These are phyloP conservation scores for Pulveroboletus ravenelii DNA, from an alignment of 768 basidiomycete species.

Conservation along the genomic window DNA sequence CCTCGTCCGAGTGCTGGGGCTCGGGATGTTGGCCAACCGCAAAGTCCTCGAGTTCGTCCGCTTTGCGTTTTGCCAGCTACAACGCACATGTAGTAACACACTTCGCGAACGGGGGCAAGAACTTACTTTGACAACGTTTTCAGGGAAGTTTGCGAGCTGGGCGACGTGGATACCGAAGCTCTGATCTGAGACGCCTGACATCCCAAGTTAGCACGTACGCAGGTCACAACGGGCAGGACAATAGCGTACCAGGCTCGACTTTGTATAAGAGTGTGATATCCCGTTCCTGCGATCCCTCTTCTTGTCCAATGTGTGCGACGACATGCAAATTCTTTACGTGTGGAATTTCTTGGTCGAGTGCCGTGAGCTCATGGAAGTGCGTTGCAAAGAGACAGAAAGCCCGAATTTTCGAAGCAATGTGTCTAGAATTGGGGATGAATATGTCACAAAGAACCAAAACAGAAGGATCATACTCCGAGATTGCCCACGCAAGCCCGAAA, in stretches of 20 bases:
- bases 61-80: constrained; percentile 87
- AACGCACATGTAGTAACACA: neutral
- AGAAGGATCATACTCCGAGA: constrained; percentile 72
- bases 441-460: too few relatives aligned
- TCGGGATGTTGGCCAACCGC: constrained; percentile 39
- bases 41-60: constrained; percentile 88
- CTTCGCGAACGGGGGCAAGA: neutral
- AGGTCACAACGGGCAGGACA: neutral
- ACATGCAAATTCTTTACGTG: constrained; percentile 96
- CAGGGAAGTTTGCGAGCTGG: constrained; percentile 94
- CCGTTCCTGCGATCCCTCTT: constrained; percentile 44
- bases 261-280: constrained; percentile 82
- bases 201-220: neutral
- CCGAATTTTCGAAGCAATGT: constrained; percentile 88
- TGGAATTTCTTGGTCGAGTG: constrained; percentile 76
- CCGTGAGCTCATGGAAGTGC: constrained; percentile 96
- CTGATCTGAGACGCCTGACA: constrained; percentile 83
- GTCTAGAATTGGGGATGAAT: constrained; percentile 42
- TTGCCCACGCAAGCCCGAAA: constrained; percentile 97
- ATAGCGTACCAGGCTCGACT: constrained; percentile 64
- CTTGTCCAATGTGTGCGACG: constrained; percentile 78
- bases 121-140: constrained; percentile 80
- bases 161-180: constrained; percentile 99
- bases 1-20: constrained; percentile 49
- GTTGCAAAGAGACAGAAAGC: constrained; percentile 97